Conservation (phyloP, 176 grass and related monocot species). For the Otatea glauca region DNA sequence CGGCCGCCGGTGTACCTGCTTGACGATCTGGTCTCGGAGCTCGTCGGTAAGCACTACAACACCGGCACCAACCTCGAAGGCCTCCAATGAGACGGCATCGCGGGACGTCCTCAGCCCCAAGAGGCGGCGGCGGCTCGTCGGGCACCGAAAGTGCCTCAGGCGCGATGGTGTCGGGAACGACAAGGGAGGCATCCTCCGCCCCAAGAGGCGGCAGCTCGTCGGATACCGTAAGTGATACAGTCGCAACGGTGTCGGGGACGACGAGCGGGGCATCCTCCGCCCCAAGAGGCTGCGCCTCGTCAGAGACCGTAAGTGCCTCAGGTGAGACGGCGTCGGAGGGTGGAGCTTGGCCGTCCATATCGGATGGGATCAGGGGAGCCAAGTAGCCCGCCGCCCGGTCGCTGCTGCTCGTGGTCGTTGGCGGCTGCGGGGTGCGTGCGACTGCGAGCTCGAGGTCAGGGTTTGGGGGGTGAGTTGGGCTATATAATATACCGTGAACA, state of each 20-base stretch:
- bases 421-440: constrained; percentile 31
- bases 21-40: constrained; percentile 74
- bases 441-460: constrained; percentile 27
- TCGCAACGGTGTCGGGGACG: neutral
- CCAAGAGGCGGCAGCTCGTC: neutral
- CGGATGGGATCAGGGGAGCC: constrained; percentile 42
- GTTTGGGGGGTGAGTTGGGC: neutral
- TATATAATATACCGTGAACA: neutral
- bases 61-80: neutral
- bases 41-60: constrained; percentile 64
- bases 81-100: neutral
- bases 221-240: neutral
- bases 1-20: constrained; percentile 52
- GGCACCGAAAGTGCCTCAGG: neutral
- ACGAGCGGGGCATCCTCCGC: constrained; percentile 15
- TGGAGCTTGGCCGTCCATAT: constrained; percentile 44
- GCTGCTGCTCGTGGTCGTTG: constrained; percentile 38
- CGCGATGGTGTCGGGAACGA: neutral
- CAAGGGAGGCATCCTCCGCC: constrained; percentile 4
- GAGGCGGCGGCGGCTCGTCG: neutral
- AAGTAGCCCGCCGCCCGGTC: constrained; percentile 30
- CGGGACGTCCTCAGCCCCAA: constrained; percentile 12
- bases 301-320: constrained; percentile 8
- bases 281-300: neutral
- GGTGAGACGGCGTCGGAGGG: neutral